Conservation (phyloP, 169 alveolate genomes). For the Plasmodium vinckei region DNA sequence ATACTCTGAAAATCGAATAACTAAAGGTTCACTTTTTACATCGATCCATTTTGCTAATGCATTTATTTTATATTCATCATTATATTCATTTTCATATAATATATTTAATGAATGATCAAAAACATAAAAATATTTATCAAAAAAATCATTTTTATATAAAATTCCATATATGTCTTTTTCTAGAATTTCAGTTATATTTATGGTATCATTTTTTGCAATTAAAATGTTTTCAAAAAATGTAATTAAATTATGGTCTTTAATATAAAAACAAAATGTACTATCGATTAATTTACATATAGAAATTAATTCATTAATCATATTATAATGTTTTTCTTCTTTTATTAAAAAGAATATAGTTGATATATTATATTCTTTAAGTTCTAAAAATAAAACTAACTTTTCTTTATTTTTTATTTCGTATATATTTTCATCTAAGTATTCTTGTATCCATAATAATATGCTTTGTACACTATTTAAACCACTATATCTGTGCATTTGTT, state of each 20-base stretch:
- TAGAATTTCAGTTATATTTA: background rate
- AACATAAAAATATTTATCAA: slow-evolving; percentile 35
- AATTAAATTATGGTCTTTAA: slow-evolving; percentile 21
- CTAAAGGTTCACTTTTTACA: slow-evolving; percentile 59
- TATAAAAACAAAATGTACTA: slow-evolving; percentile 35
- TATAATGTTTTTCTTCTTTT: slow-evolving; percentile 13
- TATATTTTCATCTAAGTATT: slow-evolving; percentile 32
- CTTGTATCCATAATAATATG: slow-evolving; percentile 45
- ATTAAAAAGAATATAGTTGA: slow-evolving; percentile 51
- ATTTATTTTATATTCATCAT: slow-evolving; percentile 14
- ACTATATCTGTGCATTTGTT: slow-evolving; percentile 30
- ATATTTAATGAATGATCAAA: slow-evolving; percentile 7
- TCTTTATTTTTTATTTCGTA: slow-evolving; percentile 52
- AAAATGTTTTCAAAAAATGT: slow-evolving; percentile 43
- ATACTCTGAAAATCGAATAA: slow-evolving; percentile 48
- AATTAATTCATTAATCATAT: slow-evolving; percentile 12
- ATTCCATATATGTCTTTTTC: slow-evolving; percentile 38
- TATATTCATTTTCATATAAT: slow-evolving; percentile 9
- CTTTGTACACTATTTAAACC: slow-evolving; percentile 10
- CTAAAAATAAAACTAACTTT: slow-evolving; percentile 15
- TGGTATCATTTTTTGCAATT: slow-evolving; percentile 18
- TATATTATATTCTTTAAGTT: slow-evolving; percentile 60
- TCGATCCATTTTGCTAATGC: slow-evolving; percentile 20
- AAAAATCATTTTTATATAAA: slow-evolving; percentile 60
- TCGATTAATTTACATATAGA: slow-evolving; percentile 21